Conservation (phyloP, 2,329 filamentous ascomycete species). For the Alternaria triticina region DNA sequence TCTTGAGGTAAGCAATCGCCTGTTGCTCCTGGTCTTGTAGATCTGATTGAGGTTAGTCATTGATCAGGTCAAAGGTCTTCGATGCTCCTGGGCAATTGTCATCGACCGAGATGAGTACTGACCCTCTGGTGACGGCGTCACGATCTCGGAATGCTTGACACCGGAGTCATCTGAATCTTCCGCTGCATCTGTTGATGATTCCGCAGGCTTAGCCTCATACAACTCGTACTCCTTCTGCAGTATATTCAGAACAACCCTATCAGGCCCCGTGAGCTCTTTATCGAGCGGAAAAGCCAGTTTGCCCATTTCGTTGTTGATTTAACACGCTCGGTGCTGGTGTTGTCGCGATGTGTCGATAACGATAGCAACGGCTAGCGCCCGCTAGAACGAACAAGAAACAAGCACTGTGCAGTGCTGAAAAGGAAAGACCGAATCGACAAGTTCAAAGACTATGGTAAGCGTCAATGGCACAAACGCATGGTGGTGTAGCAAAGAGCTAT, state of each 20-base stretch:
- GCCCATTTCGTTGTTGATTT: conserved; percentile 28
- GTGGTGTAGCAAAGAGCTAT: neutral
- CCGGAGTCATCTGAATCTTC: conserved; percentile 35
- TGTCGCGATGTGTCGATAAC: neutral
- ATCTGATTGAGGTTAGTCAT: conserved; percentile 23
- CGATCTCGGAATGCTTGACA: conserved; percentile 34
- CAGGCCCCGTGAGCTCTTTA: conserved; percentile 39
- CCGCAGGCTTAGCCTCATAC: conserved; percentile 8
- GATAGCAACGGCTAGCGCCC: neutral
- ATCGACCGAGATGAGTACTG: neutral
- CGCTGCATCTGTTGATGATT: conserved; percentile 11
- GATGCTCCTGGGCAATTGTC: no score
- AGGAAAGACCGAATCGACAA: neutral
- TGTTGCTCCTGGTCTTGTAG: conserved; percentile 38
- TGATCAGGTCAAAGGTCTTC: no score
- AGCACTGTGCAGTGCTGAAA: neutral
- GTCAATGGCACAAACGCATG: neutral
- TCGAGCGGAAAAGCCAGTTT: conserved; percentile 39
- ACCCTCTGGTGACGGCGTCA: conserved; percentile 42
- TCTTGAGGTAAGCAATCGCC: conserved; percentile 54
- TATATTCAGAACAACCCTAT: conserved; percentile 39
- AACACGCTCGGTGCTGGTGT: neutral
- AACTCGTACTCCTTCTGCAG: conserved; percentile 39
- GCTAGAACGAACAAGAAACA: neutral
- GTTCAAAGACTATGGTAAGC: neutral